Base-by-base conservation (phyloP, 2,329 filamentous ascomycete species). In the Colletotrichum sp. region DNA sequence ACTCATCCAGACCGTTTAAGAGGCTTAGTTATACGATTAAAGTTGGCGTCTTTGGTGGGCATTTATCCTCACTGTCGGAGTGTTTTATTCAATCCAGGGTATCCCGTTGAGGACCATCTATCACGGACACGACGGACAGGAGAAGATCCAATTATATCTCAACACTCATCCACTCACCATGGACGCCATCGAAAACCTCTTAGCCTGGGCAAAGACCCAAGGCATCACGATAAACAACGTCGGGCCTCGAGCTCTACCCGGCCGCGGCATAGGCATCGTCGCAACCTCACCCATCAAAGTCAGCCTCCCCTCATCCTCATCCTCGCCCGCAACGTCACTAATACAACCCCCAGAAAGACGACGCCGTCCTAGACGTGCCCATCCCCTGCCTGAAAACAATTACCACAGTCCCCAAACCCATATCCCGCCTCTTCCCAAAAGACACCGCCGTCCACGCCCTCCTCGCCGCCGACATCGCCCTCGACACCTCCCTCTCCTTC, bases 231-330 rank as follows among this genome's bases (percentile, higher is more conserved):
- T 95, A 78, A 88, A 93, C 79, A 93, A 92, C 32, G 91, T 97
- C 64, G 87, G 87, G 4, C 93, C 95, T 7, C 89, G 91, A 55
- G 87, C 87, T 52, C 92, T 98, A 18, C 90, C 93, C 8, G 94
- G 93, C 3, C 89, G 94, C 70, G 96, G 96, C 32, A 90, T 97
- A 69, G 96, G 96, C 62, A 92, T 98, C 72, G 89, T 96, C 66
- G 93, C 95, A 7, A 93, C 91, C 15, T 89, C 90, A 32, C 85
- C 89, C 16, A 89, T 97, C 76, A 86, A 93, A 85, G 94, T 94
- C 85, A 80, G 80, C 78, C 66, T 30, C 58, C 6, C 6, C 36
- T 34, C 3, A 70, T 36, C 16, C 21, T n/a, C 28, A 2, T 43
- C 24, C 38, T 43, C 30, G 26, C 36, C 32, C 16, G 3, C 21